Percentiles rank a stretch among this genome's conserved stretches.
Conservation (phyloP, 768 basidiomycete species). For the Agaricus blazei region DNA sequence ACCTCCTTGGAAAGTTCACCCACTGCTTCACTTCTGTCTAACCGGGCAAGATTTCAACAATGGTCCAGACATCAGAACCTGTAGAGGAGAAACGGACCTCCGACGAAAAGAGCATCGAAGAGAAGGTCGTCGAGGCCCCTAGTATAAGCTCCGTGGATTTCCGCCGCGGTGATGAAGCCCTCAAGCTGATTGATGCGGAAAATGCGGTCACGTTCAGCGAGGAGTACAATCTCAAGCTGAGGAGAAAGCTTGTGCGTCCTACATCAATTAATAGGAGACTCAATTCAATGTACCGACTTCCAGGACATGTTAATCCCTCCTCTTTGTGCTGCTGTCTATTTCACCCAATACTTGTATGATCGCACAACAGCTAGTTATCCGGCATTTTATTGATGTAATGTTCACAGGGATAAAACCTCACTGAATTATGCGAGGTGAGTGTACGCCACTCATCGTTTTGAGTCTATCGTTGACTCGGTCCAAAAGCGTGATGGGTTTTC, state of each 20-base stretch:
- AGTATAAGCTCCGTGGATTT: conserved; percentile 25
- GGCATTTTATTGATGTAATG: background rate
- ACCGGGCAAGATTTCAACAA: background rate
- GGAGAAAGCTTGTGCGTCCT: conserved; percentile 49
- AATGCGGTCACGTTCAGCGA: conserved; percentile 49
- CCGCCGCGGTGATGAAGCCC: conserved; percentile 51
- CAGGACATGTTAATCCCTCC: conserved; percentile 23
- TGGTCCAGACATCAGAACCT: background rate
- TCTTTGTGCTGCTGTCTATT: conserved; percentile 51
- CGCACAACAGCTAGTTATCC: background rate
- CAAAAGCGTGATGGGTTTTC: conserved; percentile 58
- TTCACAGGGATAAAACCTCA: conserved; percentile 58
- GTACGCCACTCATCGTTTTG: background rate
- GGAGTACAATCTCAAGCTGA: conserved; percentile 51
- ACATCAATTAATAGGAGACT: background rate
- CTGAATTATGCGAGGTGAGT: conserved; percentile 64
- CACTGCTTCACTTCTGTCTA: background rate
- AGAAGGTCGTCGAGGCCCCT: conserved; percentile 24
- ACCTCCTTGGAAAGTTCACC: background rate
- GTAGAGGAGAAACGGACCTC: background rate
- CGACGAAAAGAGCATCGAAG: conserved; percentile 17
- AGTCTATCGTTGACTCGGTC: background rate
- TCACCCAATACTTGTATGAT: conserved; percentile 58
- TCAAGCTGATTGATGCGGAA: conserved; percentile 52
- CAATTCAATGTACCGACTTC: background rate